phyloP scores from a whole-genome alignment of 768 basidiomycete genomes.

The Lactarius trivialis region DNA sequence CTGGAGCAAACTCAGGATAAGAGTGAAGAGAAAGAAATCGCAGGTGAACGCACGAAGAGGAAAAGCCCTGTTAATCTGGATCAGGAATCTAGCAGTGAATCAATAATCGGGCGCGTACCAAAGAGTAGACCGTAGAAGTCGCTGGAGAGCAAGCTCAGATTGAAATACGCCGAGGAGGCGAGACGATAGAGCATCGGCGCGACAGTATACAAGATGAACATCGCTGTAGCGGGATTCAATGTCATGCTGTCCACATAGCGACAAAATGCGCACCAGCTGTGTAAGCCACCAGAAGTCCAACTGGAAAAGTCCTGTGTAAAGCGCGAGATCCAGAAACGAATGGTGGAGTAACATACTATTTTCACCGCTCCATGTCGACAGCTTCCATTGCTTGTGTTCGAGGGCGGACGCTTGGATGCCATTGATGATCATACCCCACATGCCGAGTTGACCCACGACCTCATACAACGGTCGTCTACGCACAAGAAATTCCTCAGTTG shows the following conservation, averaged over 20 bases:
- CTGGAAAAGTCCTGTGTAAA: conserved; percentile 29
- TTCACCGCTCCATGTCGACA: conserved; percentile 64
- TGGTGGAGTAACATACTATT: conserved; percentile 44
- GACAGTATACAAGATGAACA: conserved; percentile 80
- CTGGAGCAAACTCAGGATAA: conserved; percentile 32
- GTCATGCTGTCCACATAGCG: background rate
- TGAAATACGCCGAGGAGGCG: conserved; percentile 81
- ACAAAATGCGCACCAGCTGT: conserved; percentile 32
- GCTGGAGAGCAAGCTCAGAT: conserved; percentile 77
- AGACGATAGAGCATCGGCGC: conserved; percentile 82
- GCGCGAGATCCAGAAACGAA: background rate
- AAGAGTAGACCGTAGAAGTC: conserved; percentile 86
- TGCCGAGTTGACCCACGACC: conserved; percentile 80
- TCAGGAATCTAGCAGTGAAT: conserved; percentile 8
- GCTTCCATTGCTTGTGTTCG: conserved; percentile 61
- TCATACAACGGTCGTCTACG: conserved; percentile 75
- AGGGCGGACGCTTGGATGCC: conserved; percentile 70
- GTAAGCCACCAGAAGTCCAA: conserved; percentile 48
- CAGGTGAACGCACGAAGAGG: conserved; percentile 39
- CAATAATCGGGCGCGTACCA: conserved; percentile 30
- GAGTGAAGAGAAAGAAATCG: background rate
- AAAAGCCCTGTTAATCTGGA: conserved; percentile 35
- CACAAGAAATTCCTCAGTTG: conserved; percentile 85
- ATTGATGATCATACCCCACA: conserved; percentile 78
- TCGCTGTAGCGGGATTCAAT: conserved; percentile 37